These are phyloP conservation scores for Annulohypoxylon nitens DNA, from an alignment of 495 filamentous ascomycete species.

Conservation along the genomic window DNA sequence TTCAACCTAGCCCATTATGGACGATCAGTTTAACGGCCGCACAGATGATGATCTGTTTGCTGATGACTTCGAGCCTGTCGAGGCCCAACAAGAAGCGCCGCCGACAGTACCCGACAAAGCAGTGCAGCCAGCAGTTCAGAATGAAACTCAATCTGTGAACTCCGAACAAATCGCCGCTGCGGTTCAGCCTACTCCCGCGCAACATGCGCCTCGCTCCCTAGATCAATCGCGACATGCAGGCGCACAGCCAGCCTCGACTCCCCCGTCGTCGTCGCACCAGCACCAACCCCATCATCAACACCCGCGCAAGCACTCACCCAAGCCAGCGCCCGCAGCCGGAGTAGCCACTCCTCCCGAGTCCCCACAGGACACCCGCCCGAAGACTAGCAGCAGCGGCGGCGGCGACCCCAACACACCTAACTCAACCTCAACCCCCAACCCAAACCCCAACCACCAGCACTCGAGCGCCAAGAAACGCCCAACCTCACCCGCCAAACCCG, in stretches of 20 bases:
- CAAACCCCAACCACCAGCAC: slow-evolving; percentile 15
- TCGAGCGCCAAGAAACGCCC: slow-evolving; percentile 27
- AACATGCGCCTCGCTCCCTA: slow-evolving; percentile 43
- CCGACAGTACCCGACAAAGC: slow-evolving; percentile 8
- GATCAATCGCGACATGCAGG: slow-evolving; percentile 57
- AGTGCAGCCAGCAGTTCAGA: slow-evolving; percentile 7
- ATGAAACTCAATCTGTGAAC: slow-evolving; percentile 1
- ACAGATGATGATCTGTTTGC: slow-evolving; percentile 66
- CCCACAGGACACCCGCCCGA: slow-evolving; percentile 15
- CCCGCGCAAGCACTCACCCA: slow-evolving; percentile 42
- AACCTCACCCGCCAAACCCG: slow-evolving; percentile 39
- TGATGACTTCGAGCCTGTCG: slow-evolving; percentile 63
- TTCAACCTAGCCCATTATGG: slow-evolving; percentile 43
- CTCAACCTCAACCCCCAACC: slow-evolving; percentile 13
- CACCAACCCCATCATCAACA: slow-evolving; percentile 40
- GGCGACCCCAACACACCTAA: slow-evolving; percentile 15
- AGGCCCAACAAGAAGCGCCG: slow-evolving; percentile 21
- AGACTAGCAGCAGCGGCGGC: slow-evolving; percentile 10
- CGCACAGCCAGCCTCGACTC: slow-evolving; percentile 9
- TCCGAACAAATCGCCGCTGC: slow-evolving; percentile 14
- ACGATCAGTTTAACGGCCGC: slow-evolving; percentile 64
- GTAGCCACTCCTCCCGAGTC: slow-evolving; percentile 22
- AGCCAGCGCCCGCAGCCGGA: slow-evolving; percentile 27
- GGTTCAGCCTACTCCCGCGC: slow-evolving; percentile 14
- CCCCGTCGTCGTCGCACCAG: slow-evolving; percentile 34